Conservation (phyloP, 176 grass and related monocot genomes). For the Carex parvula region DNA sequence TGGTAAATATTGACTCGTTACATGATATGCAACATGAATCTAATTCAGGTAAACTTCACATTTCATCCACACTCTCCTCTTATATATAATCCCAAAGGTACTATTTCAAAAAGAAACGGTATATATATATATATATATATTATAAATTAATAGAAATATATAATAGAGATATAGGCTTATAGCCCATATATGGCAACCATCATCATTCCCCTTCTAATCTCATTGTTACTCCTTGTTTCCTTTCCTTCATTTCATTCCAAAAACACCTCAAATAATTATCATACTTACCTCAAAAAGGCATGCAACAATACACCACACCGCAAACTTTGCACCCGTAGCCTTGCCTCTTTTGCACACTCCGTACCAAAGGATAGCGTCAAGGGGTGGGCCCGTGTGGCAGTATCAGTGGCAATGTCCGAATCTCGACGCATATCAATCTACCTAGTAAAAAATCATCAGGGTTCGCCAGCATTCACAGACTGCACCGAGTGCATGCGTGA, state of each 20-base stretch:
- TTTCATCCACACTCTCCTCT: not conserved
- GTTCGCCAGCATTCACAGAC: not conserved
- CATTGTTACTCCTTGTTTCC: not conserved
- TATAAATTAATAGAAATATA: not conserved
- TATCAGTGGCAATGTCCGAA: not conserved
- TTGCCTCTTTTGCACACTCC: not conserved
- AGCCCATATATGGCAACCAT: not conserved
- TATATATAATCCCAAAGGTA: not conserved
- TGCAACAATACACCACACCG: not conserved
- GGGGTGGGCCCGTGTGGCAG: constrained; percentile 2
- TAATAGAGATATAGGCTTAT: not conserved
- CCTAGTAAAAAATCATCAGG: not conserved
- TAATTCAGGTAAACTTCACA: not conserved
- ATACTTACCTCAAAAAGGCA: not conserved
- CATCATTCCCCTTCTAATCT: not conserved
- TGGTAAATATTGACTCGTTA: not conserved
- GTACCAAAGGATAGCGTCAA: not conserved
- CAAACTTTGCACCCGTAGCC: not conserved
- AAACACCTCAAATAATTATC: constrained; percentile 7
- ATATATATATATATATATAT: not conserved
- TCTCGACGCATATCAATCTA: not conserved
- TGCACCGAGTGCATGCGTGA: constrained; percentile 29
- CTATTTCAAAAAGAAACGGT: not conserved
- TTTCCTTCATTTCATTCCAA: constrained; percentile 17
- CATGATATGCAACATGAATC: not conserved